Evolutionary conservation across 371 early-diverging fungal genomes (phyloP).

Genomic region (Saksenaea oblongispora): DNA sequence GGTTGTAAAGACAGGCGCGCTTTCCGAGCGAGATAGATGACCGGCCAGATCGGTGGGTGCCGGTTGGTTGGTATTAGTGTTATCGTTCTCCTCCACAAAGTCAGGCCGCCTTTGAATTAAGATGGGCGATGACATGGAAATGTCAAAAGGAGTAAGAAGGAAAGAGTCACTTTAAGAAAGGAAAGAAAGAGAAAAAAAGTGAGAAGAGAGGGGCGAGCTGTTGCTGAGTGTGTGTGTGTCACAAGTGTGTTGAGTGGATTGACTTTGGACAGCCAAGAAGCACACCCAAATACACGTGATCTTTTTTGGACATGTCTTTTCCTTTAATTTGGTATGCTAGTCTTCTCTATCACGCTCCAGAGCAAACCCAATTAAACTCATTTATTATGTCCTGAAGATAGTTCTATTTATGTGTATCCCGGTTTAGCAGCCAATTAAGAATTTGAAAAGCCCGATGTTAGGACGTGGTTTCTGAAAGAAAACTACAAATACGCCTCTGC

Average conservation of each 20-base stretch:
- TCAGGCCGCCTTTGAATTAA: not conserved
- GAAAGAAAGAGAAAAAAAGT: not conserved
- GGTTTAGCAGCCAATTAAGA: too few species aligned
- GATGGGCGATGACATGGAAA: slow-evolving; percentile 1
- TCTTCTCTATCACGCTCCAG: too few species aligned
- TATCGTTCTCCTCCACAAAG: not conserved
- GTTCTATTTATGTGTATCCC: too few species aligned
- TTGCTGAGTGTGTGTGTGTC: slow-evolving; percentile 2
- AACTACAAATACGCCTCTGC: too few species aligned
- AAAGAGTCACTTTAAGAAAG: not conserved
- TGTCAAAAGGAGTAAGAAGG: not conserved
- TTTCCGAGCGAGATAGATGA: slow-evolving; percentile 1
- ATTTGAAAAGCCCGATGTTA: too few species aligned
- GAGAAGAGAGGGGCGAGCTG: slow-evolving; percentile 3
- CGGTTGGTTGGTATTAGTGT: not conserved
- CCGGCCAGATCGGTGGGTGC: not conserved
- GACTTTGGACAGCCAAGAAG: too few species aligned
- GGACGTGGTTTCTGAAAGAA: too few species aligned
- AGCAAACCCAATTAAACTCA: too few species aligned
- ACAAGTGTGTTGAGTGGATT: not conserved
- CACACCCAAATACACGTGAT: too few species aligned
- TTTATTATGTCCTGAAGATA: too few species aligned
- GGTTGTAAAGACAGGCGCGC: slow-evolving; percentile 8
- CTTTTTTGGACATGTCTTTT: too few species aligned
- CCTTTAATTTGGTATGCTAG: too few species aligned